Conservation (phyloP, 306 rosid species). For the Trifolium repens region DNA sequence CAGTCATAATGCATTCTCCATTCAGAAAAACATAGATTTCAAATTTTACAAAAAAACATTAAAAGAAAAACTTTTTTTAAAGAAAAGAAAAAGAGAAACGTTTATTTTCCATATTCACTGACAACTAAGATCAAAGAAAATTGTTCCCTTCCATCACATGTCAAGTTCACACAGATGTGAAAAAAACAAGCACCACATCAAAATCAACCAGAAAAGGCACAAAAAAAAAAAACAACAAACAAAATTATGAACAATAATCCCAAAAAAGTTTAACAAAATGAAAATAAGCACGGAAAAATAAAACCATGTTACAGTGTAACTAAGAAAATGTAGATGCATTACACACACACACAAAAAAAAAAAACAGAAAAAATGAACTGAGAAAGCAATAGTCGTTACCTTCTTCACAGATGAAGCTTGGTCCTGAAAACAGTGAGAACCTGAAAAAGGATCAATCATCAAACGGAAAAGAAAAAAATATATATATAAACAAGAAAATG, state of each 20-base stretch:
- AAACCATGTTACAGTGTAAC: conserved; percentile 5
- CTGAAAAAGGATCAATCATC: conserved; percentile 44
- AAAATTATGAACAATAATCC: conserved; percentile 13
- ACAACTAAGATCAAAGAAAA: conserved; percentile 34
- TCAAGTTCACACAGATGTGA: conserved; percentile 8
- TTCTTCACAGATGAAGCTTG: conserved; percentile 37
- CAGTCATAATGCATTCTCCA: neutral
- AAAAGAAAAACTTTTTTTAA: neutral
- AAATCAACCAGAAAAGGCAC: conserved; percentile 15
- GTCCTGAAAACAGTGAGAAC: conserved; percentile 36
- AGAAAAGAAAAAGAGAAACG: conserved; percentile 12
- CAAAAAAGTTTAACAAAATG: neutral
- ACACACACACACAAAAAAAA: neutral
- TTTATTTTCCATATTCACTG: conserved; percentile 24
- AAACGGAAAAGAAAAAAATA: neutral
- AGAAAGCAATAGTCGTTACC: conserved; percentile 43
- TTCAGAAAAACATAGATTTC: conserved; percentile 8
- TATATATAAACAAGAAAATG: neutral
- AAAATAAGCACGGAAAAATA: neutral
- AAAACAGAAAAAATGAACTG: neutral
- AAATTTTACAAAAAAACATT: neutral
- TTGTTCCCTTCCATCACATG: conserved; percentile 13
- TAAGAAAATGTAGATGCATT: conserved; percentile 42
- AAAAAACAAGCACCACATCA: neutral
- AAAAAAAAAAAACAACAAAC: neutral